Evolutionary conservation across 2,329 filamentous ascomycete species (phyloP).

Genomic region (Aspergillus fumigatiaffinis): DNA sequence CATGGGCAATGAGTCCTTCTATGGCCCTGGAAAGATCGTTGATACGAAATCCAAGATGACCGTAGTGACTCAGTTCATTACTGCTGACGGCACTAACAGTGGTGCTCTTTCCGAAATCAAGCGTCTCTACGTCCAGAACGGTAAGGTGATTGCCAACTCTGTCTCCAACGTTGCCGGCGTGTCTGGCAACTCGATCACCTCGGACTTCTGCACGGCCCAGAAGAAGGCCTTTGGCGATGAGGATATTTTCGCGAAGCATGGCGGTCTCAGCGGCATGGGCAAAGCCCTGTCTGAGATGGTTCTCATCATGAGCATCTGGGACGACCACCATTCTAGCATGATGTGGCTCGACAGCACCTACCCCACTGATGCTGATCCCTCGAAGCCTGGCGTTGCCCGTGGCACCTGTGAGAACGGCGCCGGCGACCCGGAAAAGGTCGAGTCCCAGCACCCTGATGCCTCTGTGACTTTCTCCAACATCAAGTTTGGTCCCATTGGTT

Average conservation of each 20-base stretch:
- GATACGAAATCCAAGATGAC: constrained; percentile 59
- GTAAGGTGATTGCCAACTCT: constrained; percentile 55
- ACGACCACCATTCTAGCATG: constrained; percentile 66
- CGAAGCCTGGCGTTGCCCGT: constrained; percentile 47
- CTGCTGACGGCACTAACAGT: constrained; percentile 43
- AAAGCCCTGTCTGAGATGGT: constrained; percentile 55
- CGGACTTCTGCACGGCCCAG: constrained; percentile 54
- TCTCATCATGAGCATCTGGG: constrained; percentile 58
- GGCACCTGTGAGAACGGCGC: constrained; percentile 52
- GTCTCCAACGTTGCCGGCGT: constrained; percentile 44
- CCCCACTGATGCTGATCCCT: constrained; percentile 46
- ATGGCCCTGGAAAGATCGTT: constrained; percentile 55
- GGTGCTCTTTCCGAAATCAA: constrained; percentile 58
- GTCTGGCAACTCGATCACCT: constrained; percentile 52
- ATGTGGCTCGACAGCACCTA: constrained; percentile 68
- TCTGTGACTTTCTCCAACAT: constrained; percentile 57
- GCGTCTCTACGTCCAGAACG: constrained; percentile 63
- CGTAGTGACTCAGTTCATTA: constrained; percentile 65
- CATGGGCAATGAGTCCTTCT: constrained; percentile 61
- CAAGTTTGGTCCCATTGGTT: constrained; percentile 54
- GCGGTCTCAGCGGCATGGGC: constrained; percentile 54
- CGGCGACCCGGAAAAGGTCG: constrained; percentile 50
- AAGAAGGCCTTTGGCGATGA: constrained; percentile 54
- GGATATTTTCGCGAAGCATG: constrained; percentile 50
- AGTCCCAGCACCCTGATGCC: constrained; percentile 44